Percentiles rank a stretch among this genome's conserved stretches.
Conservation (phyloP, 2,329 filamentous ascomycete genomes). For the Dryadomyces quercivorus region DNA sequence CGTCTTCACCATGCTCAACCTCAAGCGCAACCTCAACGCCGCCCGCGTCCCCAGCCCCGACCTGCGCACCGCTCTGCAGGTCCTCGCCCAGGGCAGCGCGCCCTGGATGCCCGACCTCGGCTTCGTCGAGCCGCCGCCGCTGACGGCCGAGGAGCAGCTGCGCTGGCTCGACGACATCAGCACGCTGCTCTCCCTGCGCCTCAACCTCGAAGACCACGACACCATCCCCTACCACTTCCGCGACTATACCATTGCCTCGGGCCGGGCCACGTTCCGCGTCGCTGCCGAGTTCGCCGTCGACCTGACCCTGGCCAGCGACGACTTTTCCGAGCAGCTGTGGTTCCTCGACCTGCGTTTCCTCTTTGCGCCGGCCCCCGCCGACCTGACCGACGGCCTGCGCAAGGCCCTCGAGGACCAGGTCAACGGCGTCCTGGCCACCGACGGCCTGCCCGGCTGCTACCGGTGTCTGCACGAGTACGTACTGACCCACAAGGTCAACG, state of each 20-base stretch:
- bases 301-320: conserved; percentile 78
- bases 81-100: conserved; percentile 67
- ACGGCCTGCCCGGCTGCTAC: conserved; percentile 71
- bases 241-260: conserved; percentile 66
- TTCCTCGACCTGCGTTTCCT: conserved; percentile 85
- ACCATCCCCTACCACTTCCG: conserved; percentile 62
- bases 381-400: conserved; percentile 51
- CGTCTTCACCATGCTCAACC: conserved; percentile 51
- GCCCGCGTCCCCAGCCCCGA: conserved; percentile 82
- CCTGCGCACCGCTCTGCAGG: conserved; percentile 74
- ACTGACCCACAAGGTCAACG: conserved; percentile 79
- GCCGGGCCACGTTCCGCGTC: conserved; percentile 82
- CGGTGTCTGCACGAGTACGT: conserved; percentile 77
- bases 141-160: conserved; percentile 61
- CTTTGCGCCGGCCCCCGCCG: conserved; percentile 56
- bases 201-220: conserved; percentile 77
- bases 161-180: conserved; percentile 72
- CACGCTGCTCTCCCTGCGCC: conserved; percentile 65
- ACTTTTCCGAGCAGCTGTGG: conserved; percentile 73
- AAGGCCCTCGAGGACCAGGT: conserved; percentile 56
- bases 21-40: conserved; percentile 60
- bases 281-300: conserved; percentile 84
- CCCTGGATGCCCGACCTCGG: conserved; percentile 71
- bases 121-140: conserved; percentile 61
- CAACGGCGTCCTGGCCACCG: conserved; percentile 56